A percentile compares a stretch with the other conserved stretches of the same genome.
phyloP scores from a whole-genome alignment of 2,329 filamentous ascomycete genomes.

The Mycosphaerella arachidis region DNA sequence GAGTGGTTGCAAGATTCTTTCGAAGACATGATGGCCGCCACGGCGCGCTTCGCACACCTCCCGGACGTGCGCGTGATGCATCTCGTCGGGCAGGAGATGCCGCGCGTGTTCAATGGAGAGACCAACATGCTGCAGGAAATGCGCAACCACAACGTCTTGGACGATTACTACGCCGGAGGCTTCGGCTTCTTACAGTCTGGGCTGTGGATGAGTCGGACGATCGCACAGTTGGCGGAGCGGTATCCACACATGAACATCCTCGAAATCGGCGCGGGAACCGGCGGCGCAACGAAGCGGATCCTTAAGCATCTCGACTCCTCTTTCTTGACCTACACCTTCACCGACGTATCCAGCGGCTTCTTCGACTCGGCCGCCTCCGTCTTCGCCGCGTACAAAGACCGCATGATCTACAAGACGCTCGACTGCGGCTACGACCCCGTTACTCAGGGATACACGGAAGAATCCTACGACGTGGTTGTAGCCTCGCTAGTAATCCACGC shows the following conservation, averaged over 20 bases:
- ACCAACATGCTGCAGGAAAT: constrained; percentile 37
- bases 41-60: neutral
- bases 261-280: constrained; percentile 46
- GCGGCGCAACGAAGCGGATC: constrained; percentile 37
- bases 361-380: constrained; percentile 35
- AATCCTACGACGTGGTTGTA: constrained; percentile 22
- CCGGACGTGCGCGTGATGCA: neutral
- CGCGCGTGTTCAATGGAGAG: constrained; percentile 32
- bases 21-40: neutral
- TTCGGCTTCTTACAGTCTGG: neutral
- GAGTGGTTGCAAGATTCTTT: constrained; percentile 2
- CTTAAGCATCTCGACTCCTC: constrained; percentile 19
- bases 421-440: constrained; percentile 30
- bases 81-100: constrained; percentile 33
- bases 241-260: constrained; percentile 42
- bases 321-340: constrained; percentile 43
- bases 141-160: constrained; percentile 33
- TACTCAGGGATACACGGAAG: constrained; percentile 34
- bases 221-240: constrained; percentile 29
- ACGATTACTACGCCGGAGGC: constrained; percentile 31
- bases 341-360: constrained; percentile 41
- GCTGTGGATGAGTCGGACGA: neutral
- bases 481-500: constrained; percentile 22
- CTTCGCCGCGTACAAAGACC: constrained; percentile 25
- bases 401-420: constrained; percentile 31